Base-by-base conservation (phyloP, 2,329 filamentous ascomycete species). In the Neoscytalidium dimidiatum region DNA sequence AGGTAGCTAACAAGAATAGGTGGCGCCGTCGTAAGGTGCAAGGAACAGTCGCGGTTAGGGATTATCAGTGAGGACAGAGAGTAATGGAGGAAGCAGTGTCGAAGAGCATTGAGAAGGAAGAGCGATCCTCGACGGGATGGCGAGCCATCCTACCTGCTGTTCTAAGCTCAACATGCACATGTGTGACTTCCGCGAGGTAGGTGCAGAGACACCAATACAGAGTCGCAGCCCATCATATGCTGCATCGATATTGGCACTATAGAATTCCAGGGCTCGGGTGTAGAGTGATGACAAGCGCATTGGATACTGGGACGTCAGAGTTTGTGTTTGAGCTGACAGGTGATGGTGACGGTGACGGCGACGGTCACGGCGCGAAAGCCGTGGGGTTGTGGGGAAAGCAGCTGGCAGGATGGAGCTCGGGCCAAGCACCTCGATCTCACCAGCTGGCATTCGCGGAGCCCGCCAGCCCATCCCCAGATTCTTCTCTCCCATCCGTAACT, bases 361-460 rank as follows among this genome's bases (percentile, higher is more conserved):
- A 38, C 29, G 29, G 49, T 29, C 13, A 41, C 14, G 6, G 38
- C 9, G 14, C n/a, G n/a, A 35, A 7, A 9, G 38, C n/a, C 8
- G 38, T 33, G 49, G 41, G 56, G 33, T 31, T 60, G 56, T 58
- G 53, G 53, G 38, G 53, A 58, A 58, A 33, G 26, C n/a, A 19
- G 49, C n/a, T 23, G 7, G 2, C 44, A 41, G 62, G n/a, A n/a
- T n/a, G n/a, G n/a, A 44, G 63, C 63, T 44, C 63, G 56, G 46
- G 44, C 63, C 46, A 44, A 29, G 8, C 43, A 6, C n/a, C 33
- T 48, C 43, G 52, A 41, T 60, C 31, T 46, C 44, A 57, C 52
- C 46, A 65, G 52, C 53, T 65, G 63, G 63, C 63, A 57, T 60
- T 29, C 31, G 56, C 14, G 19, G 33, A 35, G 49, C 21, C 53